Evolutionary conservation across 352 stramenopile genomes (phyloP), one percentile per base, ranked within the genome.

Genomic region (Phytopythium helicoides): DNA sequence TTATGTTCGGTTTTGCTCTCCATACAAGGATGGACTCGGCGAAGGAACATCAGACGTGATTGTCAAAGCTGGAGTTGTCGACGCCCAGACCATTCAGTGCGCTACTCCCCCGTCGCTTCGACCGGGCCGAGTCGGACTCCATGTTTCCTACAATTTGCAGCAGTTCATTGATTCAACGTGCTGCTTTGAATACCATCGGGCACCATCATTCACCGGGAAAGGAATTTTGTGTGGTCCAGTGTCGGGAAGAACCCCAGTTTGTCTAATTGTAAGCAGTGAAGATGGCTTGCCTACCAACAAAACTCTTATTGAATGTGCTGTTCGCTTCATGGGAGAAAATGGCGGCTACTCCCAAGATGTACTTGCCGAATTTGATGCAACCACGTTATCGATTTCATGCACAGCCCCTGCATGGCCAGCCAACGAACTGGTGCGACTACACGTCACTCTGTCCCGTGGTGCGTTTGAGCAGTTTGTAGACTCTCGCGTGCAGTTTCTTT

Each of bases 121-220:
- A 18, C 33, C 73, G 0, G 75, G 76, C 2, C 66, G 73, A 1
- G 73, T 76, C 3, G 57, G 48, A 1, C 62, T 90, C 10, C 65
- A 87, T 33, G 62, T 88, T 3, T 85, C 77, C 8, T 90, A 90
- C 58, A 90, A 90, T 41, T 54, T 87, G 0, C 77, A 88, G 52
- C 71, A 90, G 60, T 90, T 74, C 61, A 84, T 72, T 2, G 66
- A 84, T 42, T 85, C 80, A 3, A 77, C 63, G 1, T 83, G 75
- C 41, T 86, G 66, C 47, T 90, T 88, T 18, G 80, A 90, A 52
- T 90, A 87, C 46, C 80, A 90, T 41, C 51, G 61, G 12, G 45
- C n/a, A 14, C 84, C 76, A 1, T 51, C 39, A 14, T 90, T 78
- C 34, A 28, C 54, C 4, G 68, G 70, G 28, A 66, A 57, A 36